Conservation (phyloP, 2,329 filamentous ascomycete species). For the Ilyonectria robusta region DNA sequence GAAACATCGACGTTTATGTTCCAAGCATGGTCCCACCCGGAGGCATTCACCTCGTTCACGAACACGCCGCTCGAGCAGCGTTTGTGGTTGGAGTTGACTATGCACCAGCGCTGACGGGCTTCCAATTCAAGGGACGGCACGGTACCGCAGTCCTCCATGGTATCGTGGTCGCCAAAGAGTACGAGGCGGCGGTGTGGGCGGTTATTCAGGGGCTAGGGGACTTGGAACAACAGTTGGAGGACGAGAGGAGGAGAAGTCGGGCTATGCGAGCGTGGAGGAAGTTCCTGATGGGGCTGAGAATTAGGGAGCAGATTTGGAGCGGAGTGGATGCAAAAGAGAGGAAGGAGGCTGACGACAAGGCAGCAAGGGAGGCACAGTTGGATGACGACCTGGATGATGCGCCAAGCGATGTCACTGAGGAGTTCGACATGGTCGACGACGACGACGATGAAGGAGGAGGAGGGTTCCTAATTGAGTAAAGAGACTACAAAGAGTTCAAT, state of each 20-base stretch:
- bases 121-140: constrained; percentile 86
- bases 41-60: constrained; percentile 77
- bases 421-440: constrained; percentile 60
- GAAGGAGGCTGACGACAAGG: constrained; percentile 55
- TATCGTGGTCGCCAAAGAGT: constrained; percentile 80
- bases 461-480: constrained; percentile 59
- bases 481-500: neutral
- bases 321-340: constrained; percentile 66
- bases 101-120: constrained; percentile 90
- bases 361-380: constrained; percentile 54
- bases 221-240: constrained; percentile 73
- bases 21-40: constrained; percentile 91
- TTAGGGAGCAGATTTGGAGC: constrained; percentile 80
- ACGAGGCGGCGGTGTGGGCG: constrained; percentile 78
- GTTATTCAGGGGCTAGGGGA: constrained; percentile 79
- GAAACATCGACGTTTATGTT: constrained; percentile 94
- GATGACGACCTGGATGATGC: constrained; percentile 54
- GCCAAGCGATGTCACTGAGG: constrained; percentile 59
- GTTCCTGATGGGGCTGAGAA: constrained; percentile 83
- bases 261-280: constrained; percentile 77
- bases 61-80: constrained; percentile 78
- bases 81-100: constrained; percentile 85
- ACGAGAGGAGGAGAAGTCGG: constrained; percentile 80
- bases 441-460: constrained; percentile 62
- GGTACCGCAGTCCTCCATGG: constrained; percentile 89